Percentiles rank a stretch among this genome's conserved stretches.
phyloP scores from a whole-genome alignment of 768 basidiomycete genomes.

The Trametes maxima region DNA sequence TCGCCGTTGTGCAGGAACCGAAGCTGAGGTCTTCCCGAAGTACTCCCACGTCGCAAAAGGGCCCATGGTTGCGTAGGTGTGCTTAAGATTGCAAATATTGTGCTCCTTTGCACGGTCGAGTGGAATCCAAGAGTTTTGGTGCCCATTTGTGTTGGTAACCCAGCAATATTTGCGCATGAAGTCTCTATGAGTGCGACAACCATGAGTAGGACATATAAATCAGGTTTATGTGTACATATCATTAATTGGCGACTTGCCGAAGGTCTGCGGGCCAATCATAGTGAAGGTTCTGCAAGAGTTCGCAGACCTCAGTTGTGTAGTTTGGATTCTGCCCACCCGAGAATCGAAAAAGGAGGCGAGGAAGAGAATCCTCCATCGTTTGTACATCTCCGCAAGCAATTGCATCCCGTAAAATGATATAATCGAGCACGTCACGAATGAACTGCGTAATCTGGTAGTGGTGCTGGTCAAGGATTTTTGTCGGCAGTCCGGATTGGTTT shows the following conservation, averaged over 20 bases:
- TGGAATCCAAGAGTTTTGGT: conserved; percentile 27
- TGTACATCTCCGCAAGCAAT: conserved; percentile 39
- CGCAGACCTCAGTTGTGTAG: conserved; percentile 32
- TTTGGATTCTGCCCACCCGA: conserved; percentile 31
- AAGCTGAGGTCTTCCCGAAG: neutral
- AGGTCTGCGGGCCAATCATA: conserved; percentile 33
- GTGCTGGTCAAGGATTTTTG: conserved; percentile 31
- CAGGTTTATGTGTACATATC: no score
- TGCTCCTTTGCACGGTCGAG: conserved; percentile 40
- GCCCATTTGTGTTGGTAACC: conserved; percentile 28
- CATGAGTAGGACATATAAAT: no score
- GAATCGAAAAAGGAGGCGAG: conserved; percentile 31
- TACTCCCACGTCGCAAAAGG: conserved; percentile 19
- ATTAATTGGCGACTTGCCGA: conserved; percentile 25
- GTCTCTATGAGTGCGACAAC: no score
- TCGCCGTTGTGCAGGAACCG: neutral
- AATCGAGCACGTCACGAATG: conserved; percentile 40
- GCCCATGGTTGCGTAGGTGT: conserved; percentile 19
- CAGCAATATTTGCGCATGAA: conserved; percentile 16
- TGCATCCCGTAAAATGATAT: conserved; percentile 39
- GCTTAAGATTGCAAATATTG: conserved; percentile 42
- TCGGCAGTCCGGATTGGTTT: neutral
- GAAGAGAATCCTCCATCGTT: conserved; percentile 29
- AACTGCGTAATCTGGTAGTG: conserved; percentile 37
- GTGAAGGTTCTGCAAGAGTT: conserved; percentile 32